These are phyloP conservation scores for Pleurotus tuber-regium DNA, from an alignment of 768 basidiomycete genomes.

Conservation along the genomic window DNA sequence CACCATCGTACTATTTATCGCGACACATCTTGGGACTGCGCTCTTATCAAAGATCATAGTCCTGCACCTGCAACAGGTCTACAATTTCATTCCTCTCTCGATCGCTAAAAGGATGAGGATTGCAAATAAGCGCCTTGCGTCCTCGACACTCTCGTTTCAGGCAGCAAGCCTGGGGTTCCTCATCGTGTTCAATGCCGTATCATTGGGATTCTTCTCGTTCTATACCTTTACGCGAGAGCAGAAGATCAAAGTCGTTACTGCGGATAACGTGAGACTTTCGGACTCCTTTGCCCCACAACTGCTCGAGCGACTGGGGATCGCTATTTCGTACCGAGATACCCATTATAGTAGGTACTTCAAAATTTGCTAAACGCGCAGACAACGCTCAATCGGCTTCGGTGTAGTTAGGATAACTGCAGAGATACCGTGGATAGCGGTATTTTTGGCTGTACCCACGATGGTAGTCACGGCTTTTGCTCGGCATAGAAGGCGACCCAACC, in stretches of 20 bases:
- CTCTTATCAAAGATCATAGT: constrained; percentile 12
- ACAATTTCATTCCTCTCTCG: constrained; percentile 13
- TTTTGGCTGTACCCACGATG: background rate
- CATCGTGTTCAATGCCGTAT: constrained; percentile 8
- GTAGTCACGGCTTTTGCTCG: background rate
- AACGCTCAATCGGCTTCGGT: background rate
- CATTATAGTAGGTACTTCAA: constrained; percentile 12
- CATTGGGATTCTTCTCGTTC: constrained; percentile 12
- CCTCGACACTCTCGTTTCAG: constrained; percentile 12
- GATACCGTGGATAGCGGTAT: background rate
- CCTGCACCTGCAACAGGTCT: constrained; percentile 17
- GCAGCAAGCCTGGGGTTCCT: constrained; percentile 6
- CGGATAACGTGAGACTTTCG: constrained; percentile 8
- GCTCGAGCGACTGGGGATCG: constrained; percentile 13
- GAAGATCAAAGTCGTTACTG: constrained; percentile 7
- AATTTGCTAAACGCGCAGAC: background rate
- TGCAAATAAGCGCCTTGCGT: constrained; percentile 10
- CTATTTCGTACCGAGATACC: constrained; percentile 12
- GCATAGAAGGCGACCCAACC: background rate
- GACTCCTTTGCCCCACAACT: background rate
- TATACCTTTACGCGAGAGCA: constrained; percentile 13
- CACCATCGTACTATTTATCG: constrained; percentile 15
- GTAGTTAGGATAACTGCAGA: background rate
- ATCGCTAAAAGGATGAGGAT: constrained; percentile 13
- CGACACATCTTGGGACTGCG: constrained; percentile 12